phyloP scores from a whole-genome alignment of 345 rosid species.

The Ceriops tagal region DNA sequence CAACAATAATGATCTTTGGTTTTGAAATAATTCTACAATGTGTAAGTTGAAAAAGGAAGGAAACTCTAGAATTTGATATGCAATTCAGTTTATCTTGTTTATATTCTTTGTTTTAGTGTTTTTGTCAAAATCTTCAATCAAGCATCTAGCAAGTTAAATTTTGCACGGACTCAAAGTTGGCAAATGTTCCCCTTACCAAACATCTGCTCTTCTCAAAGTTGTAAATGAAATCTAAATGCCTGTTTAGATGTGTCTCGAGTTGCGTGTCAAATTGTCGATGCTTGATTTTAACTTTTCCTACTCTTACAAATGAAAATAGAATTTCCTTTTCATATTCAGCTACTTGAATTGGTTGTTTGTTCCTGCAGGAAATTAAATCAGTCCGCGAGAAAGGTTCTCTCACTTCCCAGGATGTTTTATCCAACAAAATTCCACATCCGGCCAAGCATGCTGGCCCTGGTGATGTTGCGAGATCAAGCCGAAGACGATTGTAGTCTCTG shows the following conservation, averaged over 20 bases:
- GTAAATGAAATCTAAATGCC: too few relatives aligned
- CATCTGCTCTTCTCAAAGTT: too few relatives aligned
- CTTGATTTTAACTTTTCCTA: background rate
- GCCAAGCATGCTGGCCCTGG: conserved; percentile 12
- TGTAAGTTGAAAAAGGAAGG: background rate
- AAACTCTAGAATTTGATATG: background rate
- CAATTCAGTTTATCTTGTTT: background rate
- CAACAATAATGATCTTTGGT: background rate
- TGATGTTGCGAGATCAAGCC: conserved; percentile 26
- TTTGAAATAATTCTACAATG: background rate
- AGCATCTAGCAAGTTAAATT: too few relatives aligned
- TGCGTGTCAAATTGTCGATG: background rate
- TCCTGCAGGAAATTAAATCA: conserved; percentile 47
- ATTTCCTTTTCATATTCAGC: background rate
- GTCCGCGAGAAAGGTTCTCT: conserved; percentile 34
- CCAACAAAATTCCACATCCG: conserved; percentile 20
- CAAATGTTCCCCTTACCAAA: background rate
- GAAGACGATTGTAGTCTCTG: conserved; percentile 24
- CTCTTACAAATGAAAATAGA: too few relatives aligned
- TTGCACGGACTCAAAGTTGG: background rate
- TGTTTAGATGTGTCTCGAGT: background rate
- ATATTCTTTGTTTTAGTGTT: too few relatives aligned
- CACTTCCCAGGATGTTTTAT: conserved; percentile 12
- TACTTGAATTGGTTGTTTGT: background rate
- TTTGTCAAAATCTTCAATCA: too few relatives aligned